These are phyloP conservation scores for Fusarium gaditjirri DNA, from an alignment of 2,329 filamentous ascomycete genomes.

Conservation along the genomic window DNA sequence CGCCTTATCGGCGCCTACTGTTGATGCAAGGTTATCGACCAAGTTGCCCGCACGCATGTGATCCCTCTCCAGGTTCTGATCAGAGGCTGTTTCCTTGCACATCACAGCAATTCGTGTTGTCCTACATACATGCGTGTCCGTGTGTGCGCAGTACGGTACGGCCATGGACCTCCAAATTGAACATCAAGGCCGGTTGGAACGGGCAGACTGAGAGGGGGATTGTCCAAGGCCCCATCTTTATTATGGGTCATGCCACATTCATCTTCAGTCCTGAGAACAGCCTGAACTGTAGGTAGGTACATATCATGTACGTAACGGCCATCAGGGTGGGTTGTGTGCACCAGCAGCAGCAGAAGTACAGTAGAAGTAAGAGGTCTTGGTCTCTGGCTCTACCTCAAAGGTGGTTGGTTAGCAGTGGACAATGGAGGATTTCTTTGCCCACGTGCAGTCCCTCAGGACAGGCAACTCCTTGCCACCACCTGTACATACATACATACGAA, in stretches of 20 bases:
- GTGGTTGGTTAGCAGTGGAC: neutral
- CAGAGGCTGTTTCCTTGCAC: conserved; percentile 1
- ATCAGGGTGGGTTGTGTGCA: conserved; percentile 8
- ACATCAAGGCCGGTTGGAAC: conserved; percentile 8
- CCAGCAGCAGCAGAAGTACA: neutral
- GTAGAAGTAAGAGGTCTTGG: neutral
- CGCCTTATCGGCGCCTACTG: conserved; percentile 20
- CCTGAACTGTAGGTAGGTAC: neutral
- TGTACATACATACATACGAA: too few relatives aligned
- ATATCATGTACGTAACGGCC: conserved; percentile 18
- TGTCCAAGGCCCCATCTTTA: conserved; percentile 6
- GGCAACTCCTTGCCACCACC: conserved; percentile 4
- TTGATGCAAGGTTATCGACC: conserved; percentile 22
- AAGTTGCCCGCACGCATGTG: conserved; percentile 19
- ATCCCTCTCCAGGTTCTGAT: conserved; percentile 11
- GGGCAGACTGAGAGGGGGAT: neutral
- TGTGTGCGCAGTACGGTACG: neutral
- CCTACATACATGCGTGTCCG: neutral
- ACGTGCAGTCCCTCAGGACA: conserved; percentile 34
- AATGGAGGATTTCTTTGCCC: conserved; percentile 18
- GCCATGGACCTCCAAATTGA: conserved; percentile 8
- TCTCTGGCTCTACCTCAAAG: neutral
- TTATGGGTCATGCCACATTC: neutral
- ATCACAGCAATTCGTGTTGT: conserved; percentile 1
- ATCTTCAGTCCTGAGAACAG: neutral